These are phyloP conservation scores for Endothia cerciana DNA, from an alignment of 2,329 filamentous ascomycete genomes.

Conservation along the genomic window DNA sequence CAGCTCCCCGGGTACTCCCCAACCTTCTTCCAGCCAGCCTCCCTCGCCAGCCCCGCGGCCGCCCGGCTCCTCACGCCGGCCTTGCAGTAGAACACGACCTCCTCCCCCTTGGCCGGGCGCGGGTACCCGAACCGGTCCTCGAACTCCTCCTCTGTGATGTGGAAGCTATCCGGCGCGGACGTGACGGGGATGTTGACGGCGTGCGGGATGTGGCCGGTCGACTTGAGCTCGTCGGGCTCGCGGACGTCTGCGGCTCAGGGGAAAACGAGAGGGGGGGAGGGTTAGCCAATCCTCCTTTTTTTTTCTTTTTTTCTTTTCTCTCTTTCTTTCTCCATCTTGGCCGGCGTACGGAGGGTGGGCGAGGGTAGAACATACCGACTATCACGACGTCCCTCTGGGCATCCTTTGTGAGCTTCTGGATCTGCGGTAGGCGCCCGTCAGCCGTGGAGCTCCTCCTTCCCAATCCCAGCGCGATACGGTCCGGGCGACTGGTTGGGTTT, in stretches of 20 bases:
- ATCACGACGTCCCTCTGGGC: conserved; percentile 44
- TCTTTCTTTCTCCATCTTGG: background rate
- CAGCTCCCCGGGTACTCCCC: conserved; percentile 77
- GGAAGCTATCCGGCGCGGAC: conserved; percentile 77
- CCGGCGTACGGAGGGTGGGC: background rate
- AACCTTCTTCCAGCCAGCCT: conserved; percentile 74
- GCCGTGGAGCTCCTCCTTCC: background rate
- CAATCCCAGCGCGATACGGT: background rate
- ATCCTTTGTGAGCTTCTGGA: conserved; percentile 44
- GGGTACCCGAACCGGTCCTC: conserved; percentile 78
- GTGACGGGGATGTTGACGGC: conserved; percentile 82
- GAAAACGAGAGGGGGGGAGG: background rate
- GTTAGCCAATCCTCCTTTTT: background rate
- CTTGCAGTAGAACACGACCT: conserved; percentile 90
- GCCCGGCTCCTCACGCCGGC: conserved; percentile 81
- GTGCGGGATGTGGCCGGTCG: conserved; percentile 74
- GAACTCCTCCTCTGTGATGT: conserved; percentile 78
- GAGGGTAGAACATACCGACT: conserved; percentile 46
- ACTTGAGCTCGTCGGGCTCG: conserved; percentile 68
- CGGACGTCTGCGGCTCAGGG: conserved; percentile 63
- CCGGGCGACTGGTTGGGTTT: background rate
- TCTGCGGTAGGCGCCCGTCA: conserved; percentile 34
- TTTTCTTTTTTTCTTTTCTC: background rate
- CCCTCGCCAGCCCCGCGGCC: conserved; percentile 75
- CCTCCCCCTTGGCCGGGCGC: conserved; percentile 60